A percentile compares a stretch with the other conserved stretches of the same genome.
Conservation (phyloP, 192 early-diverging fungal genomes). For the Entomortierella chlamydospora region DNA sequence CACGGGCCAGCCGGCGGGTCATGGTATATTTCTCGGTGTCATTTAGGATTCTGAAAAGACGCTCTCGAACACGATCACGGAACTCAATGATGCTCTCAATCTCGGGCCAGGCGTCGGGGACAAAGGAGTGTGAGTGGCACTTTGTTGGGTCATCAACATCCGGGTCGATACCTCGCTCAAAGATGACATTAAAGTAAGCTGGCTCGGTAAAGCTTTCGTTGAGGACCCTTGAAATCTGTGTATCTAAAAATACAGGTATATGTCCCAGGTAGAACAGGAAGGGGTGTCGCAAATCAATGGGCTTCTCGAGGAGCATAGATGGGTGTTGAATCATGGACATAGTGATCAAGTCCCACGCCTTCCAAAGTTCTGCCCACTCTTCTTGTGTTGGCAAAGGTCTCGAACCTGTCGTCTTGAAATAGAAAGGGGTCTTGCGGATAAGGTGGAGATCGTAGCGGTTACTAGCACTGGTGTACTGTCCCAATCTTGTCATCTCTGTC, state of each 20-base stretch:
- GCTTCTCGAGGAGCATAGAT: constrained; percentile 67
- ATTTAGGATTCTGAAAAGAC: constrained; percentile 63
- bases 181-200: constrained; percentile 74
- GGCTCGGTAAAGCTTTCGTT: constrained; percentile 69
- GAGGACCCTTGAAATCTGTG: constrained; percentile 62
- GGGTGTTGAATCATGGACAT: constrained; percentile 67
- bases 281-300: constrained; percentile 89
- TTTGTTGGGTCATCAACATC: constrained; percentile 78
- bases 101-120: constrained; percentile 77
- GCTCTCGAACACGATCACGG: constrained; percentile 69
- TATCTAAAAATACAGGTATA: constrained; percentile 79
- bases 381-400: constrained; percentile 66
- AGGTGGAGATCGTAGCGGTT: constrained; percentile 68
- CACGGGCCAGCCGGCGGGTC: constrained; percentile 61
- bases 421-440: constrained; percentile 66
- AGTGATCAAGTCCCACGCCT: constrained; percentile 81
- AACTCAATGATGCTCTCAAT: constrained; percentile 75
- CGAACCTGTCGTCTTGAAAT: constrained; percentile 31
- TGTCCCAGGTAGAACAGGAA: constrained; percentile 94
- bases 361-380: constrained; percentile 88
- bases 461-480: constrained; percentile 66
- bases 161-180: constrained; percentile 96
- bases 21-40: constrained; percentile 26
- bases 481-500: constrained; percentile 57
- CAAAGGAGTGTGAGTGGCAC: constrained; percentile 83